Evolutionary conservation across 2,329 filamentous ascomycete genomes (phyloP), one percentile per base, ranked within the genome.

Genomic region (Shiraia bambusicola): DNA sequence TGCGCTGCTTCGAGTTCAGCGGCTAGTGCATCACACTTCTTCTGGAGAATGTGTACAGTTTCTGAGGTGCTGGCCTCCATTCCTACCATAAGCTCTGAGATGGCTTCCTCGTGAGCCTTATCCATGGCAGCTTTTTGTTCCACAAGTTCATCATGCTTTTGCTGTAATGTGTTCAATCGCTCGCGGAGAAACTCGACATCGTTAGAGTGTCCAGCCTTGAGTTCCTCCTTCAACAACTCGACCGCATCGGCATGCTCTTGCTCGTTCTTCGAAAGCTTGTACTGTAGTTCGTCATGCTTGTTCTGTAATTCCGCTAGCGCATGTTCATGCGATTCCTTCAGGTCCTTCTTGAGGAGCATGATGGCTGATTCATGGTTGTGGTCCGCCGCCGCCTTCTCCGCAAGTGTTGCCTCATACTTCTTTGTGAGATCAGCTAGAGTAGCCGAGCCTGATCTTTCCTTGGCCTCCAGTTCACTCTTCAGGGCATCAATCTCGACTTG

Each of bases 21-120:
- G 2, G 43, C 31, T 5, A 67, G 51, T 5, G 50, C 55, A 28
- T 67, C 60, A 30, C 62, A 58, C 34, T 67, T 65, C 45, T 59
- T 61, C 36, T 63, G 62, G 22, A 69, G 29, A 28, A 65, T 59
- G 34, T 64, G 57, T 2, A 66, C 54, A 13, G 64, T 61, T 27
- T 67, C 62, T 3, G 51, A 47, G 17, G 59, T 58, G 33, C 59
- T 64, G 9, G 58, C 50, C 38, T 67, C 61, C 63, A 69, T 67
- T 29, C 58, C 58, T 1, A 49, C 28, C 58, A 64, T 67, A 3
- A 69, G 43, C 38, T 66, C 63, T 6, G 58, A 52, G n/a, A 69
- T 66, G 10, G 63, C 64, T 14, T 61, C 58, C 33, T 67, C 64
- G 16, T 67, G 65, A 4, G 62, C 58, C 10, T 55, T 52, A 6